Conservation (phyloP, 352 stramenopile genomes). For the Hyphochytrium catenoides region DNA sequence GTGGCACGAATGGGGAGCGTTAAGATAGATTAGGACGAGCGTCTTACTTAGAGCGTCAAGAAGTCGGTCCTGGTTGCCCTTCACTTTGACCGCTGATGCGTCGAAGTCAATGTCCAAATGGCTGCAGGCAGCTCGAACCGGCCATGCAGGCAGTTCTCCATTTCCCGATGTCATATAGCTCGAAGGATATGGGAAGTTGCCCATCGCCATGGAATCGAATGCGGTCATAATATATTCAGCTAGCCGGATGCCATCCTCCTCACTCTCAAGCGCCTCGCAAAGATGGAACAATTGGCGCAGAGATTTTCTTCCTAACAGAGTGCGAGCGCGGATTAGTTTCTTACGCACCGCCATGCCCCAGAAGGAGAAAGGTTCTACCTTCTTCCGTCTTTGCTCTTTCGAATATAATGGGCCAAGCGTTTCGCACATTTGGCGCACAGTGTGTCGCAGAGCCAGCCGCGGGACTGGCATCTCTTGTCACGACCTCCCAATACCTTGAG, state of each 20-base stretch:
- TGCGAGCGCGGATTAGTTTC: constrained; percentile 4
- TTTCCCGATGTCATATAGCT: constrained; percentile 65
- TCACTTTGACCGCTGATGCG: constrained; percentile 11
- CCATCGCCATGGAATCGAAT: constrained; percentile 82
- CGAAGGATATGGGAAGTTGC: constrained; percentile 80
- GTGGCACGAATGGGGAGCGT: constrained; percentile 7
- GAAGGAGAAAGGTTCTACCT: constrained; percentile 11
- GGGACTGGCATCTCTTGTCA: constrained; percentile 38
- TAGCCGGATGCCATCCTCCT: constrained; percentile 22
- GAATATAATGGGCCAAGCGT: constrained; percentile 48
- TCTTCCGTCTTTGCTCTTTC: constrained; percentile 24
- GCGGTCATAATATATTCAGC: constrained; percentile 46
- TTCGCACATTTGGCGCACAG: constrained; percentile 55
- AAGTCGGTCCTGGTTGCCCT: constrained; percentile 11
- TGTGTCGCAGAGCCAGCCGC: constrained; percentile 31
- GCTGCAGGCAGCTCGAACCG: constrained; percentile 64
- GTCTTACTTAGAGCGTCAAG: background rate
- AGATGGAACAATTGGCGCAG: constrained; percentile 20
- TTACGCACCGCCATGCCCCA: constrained; percentile 16
- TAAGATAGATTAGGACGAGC: constrained; percentile 1
- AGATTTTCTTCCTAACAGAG: background rate
- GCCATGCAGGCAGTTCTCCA: constrained; percentile 60
- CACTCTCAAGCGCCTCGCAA: constrained; percentile 26
- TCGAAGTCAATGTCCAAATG: constrained; percentile 24
- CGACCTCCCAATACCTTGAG: constrained; percentile 36